These are phyloP conservation scores for Ogataea nitratoaversa DNA, from an alignment of 805 yeast species.

Conservation along the genomic window DNA sequence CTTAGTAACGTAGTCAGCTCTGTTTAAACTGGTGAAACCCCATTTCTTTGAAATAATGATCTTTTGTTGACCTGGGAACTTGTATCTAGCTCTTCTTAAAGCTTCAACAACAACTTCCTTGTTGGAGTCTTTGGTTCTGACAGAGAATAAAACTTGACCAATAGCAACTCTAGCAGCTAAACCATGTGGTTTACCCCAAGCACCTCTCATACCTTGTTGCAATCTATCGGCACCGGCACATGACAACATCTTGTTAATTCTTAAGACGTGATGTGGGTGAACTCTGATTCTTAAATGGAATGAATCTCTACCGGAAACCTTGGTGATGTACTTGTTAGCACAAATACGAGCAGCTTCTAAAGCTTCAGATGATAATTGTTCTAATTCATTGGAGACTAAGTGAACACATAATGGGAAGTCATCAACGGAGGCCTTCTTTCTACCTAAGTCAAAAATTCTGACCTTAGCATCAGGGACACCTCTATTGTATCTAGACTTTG, in stretches of 20 bases:
- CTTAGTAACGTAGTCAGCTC: conserved; percentile 91
- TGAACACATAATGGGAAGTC: conserved; percentile 99
- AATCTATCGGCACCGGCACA: conserved; percentile 99
- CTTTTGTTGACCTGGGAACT: conserved; percentile 99
- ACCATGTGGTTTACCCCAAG: conserved; percentile 99
- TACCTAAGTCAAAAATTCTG: conserved; percentile 98
- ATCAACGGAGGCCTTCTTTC: conserved; percentile 99
- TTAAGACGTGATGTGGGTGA: conserved; percentile 99
- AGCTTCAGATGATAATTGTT: conserved; percentile 99
- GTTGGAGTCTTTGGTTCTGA: conserved; percentile 98
- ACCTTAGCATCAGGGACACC: conserved; percentile 99
- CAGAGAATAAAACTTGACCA: conserved; percentile 97
- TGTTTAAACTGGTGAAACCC: conserved; percentile 99
- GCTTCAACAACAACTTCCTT: conserved; percentile 97
- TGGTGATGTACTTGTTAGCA: conserved; percentile 99
- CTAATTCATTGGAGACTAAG: conserved; percentile 98
- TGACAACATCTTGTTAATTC: conserved; percentile 99
- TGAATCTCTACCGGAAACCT: conserved; percentile 95
- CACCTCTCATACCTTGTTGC: conserved; percentile 99
- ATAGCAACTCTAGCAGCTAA: conserved; percentile 98
- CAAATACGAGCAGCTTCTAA: conserved; percentile 99
- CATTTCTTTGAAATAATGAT: conserved; percentile 99
- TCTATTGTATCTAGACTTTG: conserved; percentile 99
- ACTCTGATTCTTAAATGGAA: conserved; percentile 99
- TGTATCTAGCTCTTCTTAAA: conserved; percentile 99